Percentiles rank a stretch among this genome's conserved stretches.
These are phyloP conservation scores for Hericium coralloides DNA, from an alignment of 768 basidiomycete species.

Conservation along the genomic window DNA sequence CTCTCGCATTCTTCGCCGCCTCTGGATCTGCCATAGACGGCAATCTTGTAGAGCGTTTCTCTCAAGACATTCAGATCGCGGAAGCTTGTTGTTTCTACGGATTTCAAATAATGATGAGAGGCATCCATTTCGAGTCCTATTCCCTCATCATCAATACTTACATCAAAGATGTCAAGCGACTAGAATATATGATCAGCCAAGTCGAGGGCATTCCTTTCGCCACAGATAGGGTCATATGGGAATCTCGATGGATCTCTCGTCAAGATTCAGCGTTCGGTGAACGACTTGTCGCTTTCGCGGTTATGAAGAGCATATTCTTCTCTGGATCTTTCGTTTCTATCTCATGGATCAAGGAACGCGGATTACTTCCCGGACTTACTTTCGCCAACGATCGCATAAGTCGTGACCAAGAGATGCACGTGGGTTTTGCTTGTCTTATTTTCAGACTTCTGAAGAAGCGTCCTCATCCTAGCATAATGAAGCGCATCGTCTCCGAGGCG, in stretches of 20 bases:
- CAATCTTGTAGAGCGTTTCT: slow-evolving; percentile 89
- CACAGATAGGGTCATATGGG: slow-evolving; percentile 91
- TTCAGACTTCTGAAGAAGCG: slow-evolving; percentile 72
- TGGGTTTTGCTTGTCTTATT: slow-evolving; percentile 89
- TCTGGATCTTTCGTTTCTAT: slow-evolving; percentile 89
- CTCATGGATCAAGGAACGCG: slow-evolving; percentile 96
- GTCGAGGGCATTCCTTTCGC: slow-evolving; percentile 91
- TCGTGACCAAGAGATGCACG: slow-evolving; percentile 93
- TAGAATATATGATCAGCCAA: slow-evolving; percentile 83
- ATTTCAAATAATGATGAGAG: slow-evolving; percentile 99
- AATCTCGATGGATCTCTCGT: slow-evolving; percentile 84
- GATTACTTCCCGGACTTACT: slow-evolving; percentile 90
- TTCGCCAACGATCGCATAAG: slow-evolving; percentile 97
- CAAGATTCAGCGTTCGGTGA: slow-evolving; percentile 75
- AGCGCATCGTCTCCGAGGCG: slow-evolving; percentile 69
- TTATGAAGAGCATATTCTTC: slow-evolving; percentile 95
- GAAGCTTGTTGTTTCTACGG: slow-evolving; percentile 96
- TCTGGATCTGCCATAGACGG: slow-evolving; percentile 96
- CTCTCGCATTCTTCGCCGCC: slow-evolving; percentile 93
- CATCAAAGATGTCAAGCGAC: slow-evolving; percentile 71
- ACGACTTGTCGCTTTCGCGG: slow-evolving; percentile 85
- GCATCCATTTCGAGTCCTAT: slow-evolving; percentile 94
- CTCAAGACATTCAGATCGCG: slow-evolving; percentile 81
- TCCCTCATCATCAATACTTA: slow-evolving; percentile 92
- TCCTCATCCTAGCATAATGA: slow-evolving; percentile 74